Percentiles rank a stretch among this genome's conserved stretches.
Evolutionary conservation across 495 filamentous ascomycete species (phyloP).

Genomic region (Penicillium chermesinum): DNA sequence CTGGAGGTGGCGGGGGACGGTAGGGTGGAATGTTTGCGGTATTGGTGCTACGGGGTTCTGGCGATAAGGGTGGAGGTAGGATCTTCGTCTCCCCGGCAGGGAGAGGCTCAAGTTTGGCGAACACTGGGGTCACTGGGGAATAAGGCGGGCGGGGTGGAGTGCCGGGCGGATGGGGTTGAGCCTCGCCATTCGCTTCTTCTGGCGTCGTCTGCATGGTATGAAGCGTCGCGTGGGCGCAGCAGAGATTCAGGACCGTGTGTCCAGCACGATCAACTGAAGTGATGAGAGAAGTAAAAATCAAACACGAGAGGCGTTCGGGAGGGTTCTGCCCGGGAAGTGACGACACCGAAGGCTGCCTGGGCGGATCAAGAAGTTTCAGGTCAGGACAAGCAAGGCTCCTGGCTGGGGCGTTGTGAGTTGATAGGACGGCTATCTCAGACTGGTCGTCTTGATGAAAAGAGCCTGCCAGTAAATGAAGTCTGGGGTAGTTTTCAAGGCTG

Average conservation of each 20-base stretch:
- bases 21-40: slow-evolving; percentile 6
- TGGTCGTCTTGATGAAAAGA: neutral
- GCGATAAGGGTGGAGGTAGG: slow-evolving; percentile 31
- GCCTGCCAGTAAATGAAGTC: too few relatives aligned
- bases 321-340: neutral
- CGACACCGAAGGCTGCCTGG: neutral
- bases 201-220: slow-evolving; percentile 28
- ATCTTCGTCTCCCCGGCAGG: slow-evolving; percentile 28
- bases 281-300: neutral
- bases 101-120: slow-evolving; percentile 37
- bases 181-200: slow-evolving; percentile 13
- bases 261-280: neutral
- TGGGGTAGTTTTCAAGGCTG: too few relatives aligned
- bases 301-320: neutral
- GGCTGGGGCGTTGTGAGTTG: too few relatives aligned
- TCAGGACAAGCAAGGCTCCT: too few relatives aligned
- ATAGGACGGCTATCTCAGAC: too few relatives aligned
- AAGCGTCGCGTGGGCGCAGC: too few relatives aligned
- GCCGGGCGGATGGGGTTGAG: neutral
- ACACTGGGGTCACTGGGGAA: slow-evolving; percentile 44
- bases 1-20: slow-evolving; percentile 14
- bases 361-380: neutral
- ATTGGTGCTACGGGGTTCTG: slow-evolving; percentile 25
- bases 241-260: neutral
- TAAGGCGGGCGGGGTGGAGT: slow-evolving; percentile 45